phyloP scores from a whole-genome alignment of 1,284 basidiomycete species.

The Boletellus sp. region DNA sequence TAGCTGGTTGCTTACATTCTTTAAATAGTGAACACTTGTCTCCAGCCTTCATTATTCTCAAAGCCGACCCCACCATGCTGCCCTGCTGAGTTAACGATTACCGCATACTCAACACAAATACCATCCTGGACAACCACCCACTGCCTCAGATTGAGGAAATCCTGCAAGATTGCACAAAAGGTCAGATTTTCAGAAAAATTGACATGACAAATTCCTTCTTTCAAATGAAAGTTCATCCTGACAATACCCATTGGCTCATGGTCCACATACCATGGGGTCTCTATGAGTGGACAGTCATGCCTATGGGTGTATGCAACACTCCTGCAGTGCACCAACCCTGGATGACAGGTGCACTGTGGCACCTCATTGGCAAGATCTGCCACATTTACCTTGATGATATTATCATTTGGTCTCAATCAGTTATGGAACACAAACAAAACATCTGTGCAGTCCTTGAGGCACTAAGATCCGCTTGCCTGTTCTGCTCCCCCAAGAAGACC shows the following conservation, averaged over 20 bases:
- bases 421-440: constrained; percentile 2
- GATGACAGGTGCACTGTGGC: background rate
- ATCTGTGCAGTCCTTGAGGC: background rate
- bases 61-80: background rate
- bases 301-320: too few species aligned
- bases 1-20: background rate
- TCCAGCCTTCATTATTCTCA: background rate
- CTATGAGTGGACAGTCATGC: too few species aligned
- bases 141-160: background rate
- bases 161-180: background rate
- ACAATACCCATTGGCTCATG: too few species aligned
- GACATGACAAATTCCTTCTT: too few species aligned
- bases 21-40: background rate
- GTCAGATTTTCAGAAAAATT: background rate
- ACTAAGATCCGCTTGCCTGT: background rate
- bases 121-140: background rate
- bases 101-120: background rate
- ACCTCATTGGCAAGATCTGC: background rate
- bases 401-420: constrained; percentile 31
- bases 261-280: too few species aligned
- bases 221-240: too few species aligned
- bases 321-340: too few species aligned
- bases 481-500: background rate
- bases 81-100: background rate
- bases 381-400: constrained; percentile 25